Evolutionary conservation across 208 protist species (phyloP), one percentile per base, ranked within the genome.

Genomic region (Blastocrithidia nonstop): DNA sequence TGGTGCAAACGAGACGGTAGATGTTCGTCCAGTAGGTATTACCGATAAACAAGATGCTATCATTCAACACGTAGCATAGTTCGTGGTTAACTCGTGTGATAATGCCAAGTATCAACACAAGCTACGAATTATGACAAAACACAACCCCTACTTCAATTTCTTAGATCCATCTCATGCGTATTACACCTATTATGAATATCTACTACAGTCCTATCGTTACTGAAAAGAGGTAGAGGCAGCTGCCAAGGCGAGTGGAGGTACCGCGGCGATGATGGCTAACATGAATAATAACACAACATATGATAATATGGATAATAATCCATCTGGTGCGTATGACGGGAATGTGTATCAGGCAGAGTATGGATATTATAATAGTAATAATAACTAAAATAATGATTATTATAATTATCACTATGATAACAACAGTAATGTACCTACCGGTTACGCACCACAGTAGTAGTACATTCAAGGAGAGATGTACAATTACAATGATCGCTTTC

Each of bases 71-170:
- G 75, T 82, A 5, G 80, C 80, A 37, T 71, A 83, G 37, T 82
- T 81, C 45, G 74, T 89, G n/a, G 75, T 77, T 2, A 58, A 55
- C 22, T 75, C 61, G 17, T 82, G 74, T 36, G 63, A 89, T 50
- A 56, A 62, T 4, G 70, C 75, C 5, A 62, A 67, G 4, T 85
- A 79, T 39, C 74, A 89, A 26, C 53, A 81, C 24, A 68, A 79
- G 36, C 54, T 89, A 1, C 55, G 63, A 28, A 55, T 57, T 4
- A 58, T 59, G 31, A 89, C 80, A 16, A 52, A 61, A 41, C 64
- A 73, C 57, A 89, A 89, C 43, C 50, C 61, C 8, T 75, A 85
- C 52, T 89, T 89, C 49, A 61, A 47, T 46, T 89, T 89, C 49
- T 35, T 89, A 27, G 48, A 77, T 17, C 44, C 59, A 1, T 35